Evolutionary conservation across 108 stramenopile species (phyloP).

Genomic region (Skeletonema marinoi): DNA sequence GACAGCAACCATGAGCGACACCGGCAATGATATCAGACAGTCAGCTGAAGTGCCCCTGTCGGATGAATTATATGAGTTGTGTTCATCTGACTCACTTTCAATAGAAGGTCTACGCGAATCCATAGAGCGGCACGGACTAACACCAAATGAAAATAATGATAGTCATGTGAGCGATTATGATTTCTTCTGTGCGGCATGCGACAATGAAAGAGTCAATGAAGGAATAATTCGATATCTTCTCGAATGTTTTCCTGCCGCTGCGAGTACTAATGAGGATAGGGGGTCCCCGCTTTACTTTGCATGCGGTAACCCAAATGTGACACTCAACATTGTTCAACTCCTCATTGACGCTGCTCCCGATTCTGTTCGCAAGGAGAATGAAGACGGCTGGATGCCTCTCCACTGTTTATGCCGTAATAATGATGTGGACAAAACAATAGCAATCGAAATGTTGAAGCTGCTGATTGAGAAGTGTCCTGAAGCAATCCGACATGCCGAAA

Average conservation of each 20-base stretch:
- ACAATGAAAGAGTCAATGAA: background rate
- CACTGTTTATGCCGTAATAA: slow-evolving; percentile 12
- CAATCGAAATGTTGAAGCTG: too few species aligned
- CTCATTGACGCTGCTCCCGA: slow-evolving; percentile 3
- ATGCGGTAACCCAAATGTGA: background rate
- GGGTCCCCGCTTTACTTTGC: background rate
- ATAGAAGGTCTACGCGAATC: background rate
- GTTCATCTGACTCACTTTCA: background rate
- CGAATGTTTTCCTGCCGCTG: slow-evolving; percentile 2
- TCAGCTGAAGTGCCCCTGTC: background rate
- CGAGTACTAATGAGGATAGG: background rate
- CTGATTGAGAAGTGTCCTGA: too few species aligned
- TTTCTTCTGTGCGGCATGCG: background rate
- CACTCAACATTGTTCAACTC: background rate
- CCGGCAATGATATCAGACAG: too few species aligned
- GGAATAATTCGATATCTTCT: slow-evolving; percentile 11
- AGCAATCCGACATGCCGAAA: background rate
- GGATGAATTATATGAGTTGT: background rate
- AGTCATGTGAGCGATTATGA: background rate
- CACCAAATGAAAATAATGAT: background rate
- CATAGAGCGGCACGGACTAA: background rate
- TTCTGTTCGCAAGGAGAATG: background rate
- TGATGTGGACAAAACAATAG: too few species aligned
- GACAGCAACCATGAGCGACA: too few species aligned
- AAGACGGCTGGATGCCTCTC: slow-evolving; percentile 2